Percentiles rank a stretch among this genome's conserved stretches.
Conservation (phyloP, 768 basidiomycete species). For the Calocybe indica region DNA sequence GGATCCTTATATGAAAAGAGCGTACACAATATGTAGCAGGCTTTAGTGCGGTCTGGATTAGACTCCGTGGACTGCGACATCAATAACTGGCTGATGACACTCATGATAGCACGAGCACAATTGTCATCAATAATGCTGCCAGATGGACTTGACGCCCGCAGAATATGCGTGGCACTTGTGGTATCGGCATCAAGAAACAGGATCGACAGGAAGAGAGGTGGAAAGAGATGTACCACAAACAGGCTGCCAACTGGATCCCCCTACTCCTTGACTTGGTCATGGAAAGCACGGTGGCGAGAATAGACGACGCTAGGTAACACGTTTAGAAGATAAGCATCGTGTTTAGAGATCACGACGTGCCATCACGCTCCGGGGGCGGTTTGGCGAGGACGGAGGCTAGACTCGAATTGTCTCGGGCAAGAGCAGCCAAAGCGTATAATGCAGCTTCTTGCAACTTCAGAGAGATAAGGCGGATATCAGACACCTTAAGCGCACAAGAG, state of each 20-base stretch:
- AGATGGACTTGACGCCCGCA: constrained; percentile 37
- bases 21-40: constrained; percentile 75
- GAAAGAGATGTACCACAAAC: constrained; percentile 48
- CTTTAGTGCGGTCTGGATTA: constrained; percentile 33
- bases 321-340: not conserved
- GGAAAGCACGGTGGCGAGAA: constrained; percentile 38
- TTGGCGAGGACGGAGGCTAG: constrained; percentile 48
- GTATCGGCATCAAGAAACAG: not conserved
- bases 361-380: constrained; percentile 32
- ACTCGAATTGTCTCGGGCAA: constrained; percentile 55
- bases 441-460: constrained; percentile 71
- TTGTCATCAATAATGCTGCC: constrained; percentile 29
- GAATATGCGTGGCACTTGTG: constrained; percentile 51
- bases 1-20: constrained; percentile 8
- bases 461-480: too few species aligned
- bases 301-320: constrained; percentile 21
- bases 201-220: not conserved
- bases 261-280: constrained; percentile 52
- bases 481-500: too few species aligned
- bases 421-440: constrained; percentile 55
- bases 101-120: constrained; percentile 56
- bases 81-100: constrained; percentile 64
- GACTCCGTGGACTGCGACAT: too few species aligned
- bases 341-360: constrained; percentile 10
- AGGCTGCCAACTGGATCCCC: constrained; percentile 66